Evolutionary conservation across 2,329 filamentous ascomycete genomes (phyloP).

Genomic region (Fusarium nisikadoi): DNA sequence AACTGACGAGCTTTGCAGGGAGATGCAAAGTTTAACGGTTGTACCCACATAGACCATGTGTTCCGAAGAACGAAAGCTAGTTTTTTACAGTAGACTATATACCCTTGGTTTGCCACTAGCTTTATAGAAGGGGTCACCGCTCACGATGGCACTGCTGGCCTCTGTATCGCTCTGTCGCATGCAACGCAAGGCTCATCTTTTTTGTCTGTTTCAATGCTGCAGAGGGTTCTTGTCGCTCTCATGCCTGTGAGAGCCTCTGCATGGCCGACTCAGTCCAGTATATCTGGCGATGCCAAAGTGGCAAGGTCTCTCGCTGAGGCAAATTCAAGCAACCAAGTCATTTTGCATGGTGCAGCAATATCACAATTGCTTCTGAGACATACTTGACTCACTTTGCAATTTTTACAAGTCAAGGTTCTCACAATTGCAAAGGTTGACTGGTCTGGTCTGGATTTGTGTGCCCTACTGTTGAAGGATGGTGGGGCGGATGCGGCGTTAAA

Average conservation of each 20-base stretch:
- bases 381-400: background rate
- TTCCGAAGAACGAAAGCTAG: too few relatives aligned
- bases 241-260: accelerated
- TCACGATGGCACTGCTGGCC: accelerated
- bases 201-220: background rate
- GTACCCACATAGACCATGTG: too few relatives aligned
- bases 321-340: accelerated
- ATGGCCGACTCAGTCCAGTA: accelerated
- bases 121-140: accelerated
- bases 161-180: too few relatives aligned
- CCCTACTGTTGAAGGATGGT: background rate
- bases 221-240: accelerated
- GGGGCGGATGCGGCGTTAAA: background rate
- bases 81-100: too few relatives aligned
- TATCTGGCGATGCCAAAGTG: background rate
- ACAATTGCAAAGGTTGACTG: background rate
- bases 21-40: too few relatives aligned
- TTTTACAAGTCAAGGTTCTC: background rate
- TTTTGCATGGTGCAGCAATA: background rate
- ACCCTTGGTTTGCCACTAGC: accelerated
- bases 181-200: too few relatives aligned
- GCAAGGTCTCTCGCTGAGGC: accelerated
- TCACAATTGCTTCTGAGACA: background rate
- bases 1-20: too few relatives aligned
- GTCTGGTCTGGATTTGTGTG: background rate